phyloP scores from a whole-genome alignment of 2,329 filamentous ascomycete genomes.

The Colletotrichum caudatum region DNA sequence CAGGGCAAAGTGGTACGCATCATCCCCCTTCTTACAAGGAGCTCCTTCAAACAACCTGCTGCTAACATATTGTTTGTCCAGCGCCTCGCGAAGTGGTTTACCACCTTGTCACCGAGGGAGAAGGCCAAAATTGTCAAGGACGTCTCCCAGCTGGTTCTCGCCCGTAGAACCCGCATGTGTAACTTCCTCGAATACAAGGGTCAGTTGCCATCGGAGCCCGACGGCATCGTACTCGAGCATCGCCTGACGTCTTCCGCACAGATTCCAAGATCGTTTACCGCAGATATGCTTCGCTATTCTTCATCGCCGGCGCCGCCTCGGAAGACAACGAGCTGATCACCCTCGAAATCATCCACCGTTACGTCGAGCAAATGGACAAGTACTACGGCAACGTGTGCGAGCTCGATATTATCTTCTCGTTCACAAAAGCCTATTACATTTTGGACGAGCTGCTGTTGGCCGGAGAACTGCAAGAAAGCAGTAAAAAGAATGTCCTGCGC shows the following conservation, averaged over 20 bases:
- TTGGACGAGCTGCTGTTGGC: slow-evolving; percentile 95
- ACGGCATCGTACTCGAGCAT: not conserved
- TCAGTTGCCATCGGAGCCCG: slow-evolving; percentile 51
- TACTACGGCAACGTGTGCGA: slow-evolving; percentile 99
- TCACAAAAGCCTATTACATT: slow-evolving; percentile 99
- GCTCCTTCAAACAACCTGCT: not conserved
- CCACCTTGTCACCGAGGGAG: slow-evolving; percentile 94
- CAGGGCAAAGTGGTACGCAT: slow-evolving; percentile 97
- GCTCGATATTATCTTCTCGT: slow-evolving; percentile 99
- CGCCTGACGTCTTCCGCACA: slow-evolving; percentile 53
- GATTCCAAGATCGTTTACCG: slow-evolving; percentile 99
- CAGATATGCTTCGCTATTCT: slow-evolving; percentile 98
- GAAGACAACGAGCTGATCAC: slow-evolving; percentile 98
- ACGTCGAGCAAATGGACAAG: slow-evolving; percentile 99
- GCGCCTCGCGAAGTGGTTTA: slow-evolving; percentile 99
- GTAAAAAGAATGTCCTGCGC: slow-evolving; percentile 97
- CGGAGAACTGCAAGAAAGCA: slow-evolving; percentile 98
- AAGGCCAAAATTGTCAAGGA: slow-evolving; percentile 99
- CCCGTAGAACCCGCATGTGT: slow-evolving; percentile 97
- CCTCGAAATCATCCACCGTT: slow-evolving; percentile 98
- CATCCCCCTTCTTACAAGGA: not conserved
- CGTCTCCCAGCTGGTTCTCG: slow-evolving; percentile 96
- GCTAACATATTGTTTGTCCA: slow-evolving; percentile 55
- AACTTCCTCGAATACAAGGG: slow-evolving; percentile 99
- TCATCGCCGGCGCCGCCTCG: slow-evolving; percentile 97